phyloP scores from a whole-genome alignment of 345 rosid genomes.

The Atalantia buxifolia region DNA sequence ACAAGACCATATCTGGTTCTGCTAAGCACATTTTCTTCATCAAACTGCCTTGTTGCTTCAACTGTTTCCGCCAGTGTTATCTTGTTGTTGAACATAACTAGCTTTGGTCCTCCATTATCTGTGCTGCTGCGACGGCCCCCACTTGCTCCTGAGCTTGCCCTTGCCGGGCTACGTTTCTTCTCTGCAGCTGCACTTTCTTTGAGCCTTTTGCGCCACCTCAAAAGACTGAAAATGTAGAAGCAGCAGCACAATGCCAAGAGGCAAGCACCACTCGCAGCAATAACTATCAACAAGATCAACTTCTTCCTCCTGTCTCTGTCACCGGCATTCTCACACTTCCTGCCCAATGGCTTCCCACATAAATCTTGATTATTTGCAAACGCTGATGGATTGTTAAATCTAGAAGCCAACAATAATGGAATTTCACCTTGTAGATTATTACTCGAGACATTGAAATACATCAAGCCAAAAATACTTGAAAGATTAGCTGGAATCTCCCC shows the following conservation, averaged over 20 bases:
- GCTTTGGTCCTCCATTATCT: constrained; percentile 84
- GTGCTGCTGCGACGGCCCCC: constrained; percentile 81
- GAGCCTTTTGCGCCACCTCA: constrained; percentile 82
- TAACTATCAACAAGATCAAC: constrained; percentile 54
- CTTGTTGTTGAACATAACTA: constrained; percentile 92
- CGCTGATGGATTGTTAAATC: constrained; percentile 53
- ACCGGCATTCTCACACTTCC: constrained; percentile 37
- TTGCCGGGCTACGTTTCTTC: constrained; percentile 82
- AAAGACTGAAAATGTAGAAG: constrained; percentile 74
- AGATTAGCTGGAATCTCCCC: constrained; percentile 71
- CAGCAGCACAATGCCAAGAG: constrained; percentile 76
- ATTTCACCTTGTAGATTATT: constrained; percentile 74
- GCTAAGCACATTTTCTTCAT: constrained; percentile 89
- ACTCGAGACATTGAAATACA: constrained; percentile 67
- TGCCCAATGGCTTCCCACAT: constrained; percentile 69
- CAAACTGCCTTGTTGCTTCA: constrained; percentile 86
- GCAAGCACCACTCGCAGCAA: constrained; percentile 51
- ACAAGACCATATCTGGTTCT: constrained; percentile 70
- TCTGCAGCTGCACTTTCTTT: constrained; percentile 63
- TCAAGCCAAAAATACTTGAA: constrained; percentile 40
- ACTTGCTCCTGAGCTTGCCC: constrained; percentile 75
- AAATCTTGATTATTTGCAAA: constrained; percentile 55
- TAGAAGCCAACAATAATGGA: constrained; percentile 53
- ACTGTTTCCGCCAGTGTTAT: constrained; percentile 80
- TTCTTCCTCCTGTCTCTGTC: constrained; percentile 50